Conservation (phyloP, 352 stramenopile species). For the Phytophthora hybrid region DNA sequence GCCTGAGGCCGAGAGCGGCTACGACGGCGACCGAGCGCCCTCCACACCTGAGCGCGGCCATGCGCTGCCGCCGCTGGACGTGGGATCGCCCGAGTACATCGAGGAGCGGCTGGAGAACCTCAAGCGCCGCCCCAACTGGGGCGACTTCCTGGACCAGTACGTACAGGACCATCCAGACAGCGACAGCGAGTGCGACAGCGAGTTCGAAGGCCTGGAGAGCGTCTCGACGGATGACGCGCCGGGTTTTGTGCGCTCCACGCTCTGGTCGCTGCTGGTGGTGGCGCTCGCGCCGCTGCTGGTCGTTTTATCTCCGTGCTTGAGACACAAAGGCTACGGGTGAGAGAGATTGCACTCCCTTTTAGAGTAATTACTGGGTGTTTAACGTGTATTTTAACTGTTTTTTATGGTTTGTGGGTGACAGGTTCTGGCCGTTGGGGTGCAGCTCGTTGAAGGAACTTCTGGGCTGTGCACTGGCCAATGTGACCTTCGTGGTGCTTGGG, state of each 20-base stretch:
- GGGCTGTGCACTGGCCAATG: conserved; percentile 49
- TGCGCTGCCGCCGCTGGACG: conserved; percentile 58
- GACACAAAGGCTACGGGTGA: conserved; percentile 61
- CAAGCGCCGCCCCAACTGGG: conserved; percentile 75
- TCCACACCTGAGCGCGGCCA: conserved; percentile 33
- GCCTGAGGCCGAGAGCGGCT: conserved; percentile 47
- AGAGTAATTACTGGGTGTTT: neutral
- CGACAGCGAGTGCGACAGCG: conserved; percentile 45
- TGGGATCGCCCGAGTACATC: conserved; percentile 85
- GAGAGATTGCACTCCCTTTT: conserved; percentile 5
- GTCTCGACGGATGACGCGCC: conserved; percentile 6
- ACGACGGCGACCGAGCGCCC: conserved; percentile 19
- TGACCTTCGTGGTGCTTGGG: conserved; percentile 56
- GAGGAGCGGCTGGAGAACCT: conserved; percentile 89
- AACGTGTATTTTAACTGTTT: neutral
- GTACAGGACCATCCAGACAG: conserved; percentile 61
- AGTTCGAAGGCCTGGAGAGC: conserved; percentile 44
- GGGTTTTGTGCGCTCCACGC: conserved; percentile 58
- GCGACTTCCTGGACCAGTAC: conserved; percentile 77
- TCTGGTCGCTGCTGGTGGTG: conserved; percentile 66
- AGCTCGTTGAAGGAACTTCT: conserved; percentile 62
- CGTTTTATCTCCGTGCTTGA: conserved; percentile 60
- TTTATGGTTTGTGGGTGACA: conserved; percentile 25
- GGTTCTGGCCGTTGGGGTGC: conserved; percentile 79
- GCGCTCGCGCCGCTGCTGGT: conserved; percentile 67